A percentile compares a stretch with the other conserved stretches of the same genome.
Conservation (phyloP, 768 basidiomycete genomes). For the Mycena latifolia region DNA sequence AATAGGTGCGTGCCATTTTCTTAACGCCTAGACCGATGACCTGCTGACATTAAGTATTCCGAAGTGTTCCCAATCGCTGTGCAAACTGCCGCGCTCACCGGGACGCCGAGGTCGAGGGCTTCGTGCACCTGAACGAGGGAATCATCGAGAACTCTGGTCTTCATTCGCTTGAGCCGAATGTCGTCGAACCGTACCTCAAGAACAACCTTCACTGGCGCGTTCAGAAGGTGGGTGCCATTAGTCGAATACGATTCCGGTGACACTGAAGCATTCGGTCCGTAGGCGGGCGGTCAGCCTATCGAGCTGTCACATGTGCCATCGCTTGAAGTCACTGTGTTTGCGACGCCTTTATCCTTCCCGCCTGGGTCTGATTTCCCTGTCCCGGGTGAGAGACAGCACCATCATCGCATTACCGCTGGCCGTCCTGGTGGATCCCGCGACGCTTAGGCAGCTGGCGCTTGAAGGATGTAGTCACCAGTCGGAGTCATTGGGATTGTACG, state of each 20-base stretch:
- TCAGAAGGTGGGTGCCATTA: constrained; percentile 47
- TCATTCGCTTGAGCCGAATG: constrained; percentile 50
- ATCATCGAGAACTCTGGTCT: constrained; percentile 46
- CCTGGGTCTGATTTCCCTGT: constrained; percentile 42
- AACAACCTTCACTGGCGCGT: constrained; percentile 57
- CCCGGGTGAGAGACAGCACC: constrained; percentile 31
- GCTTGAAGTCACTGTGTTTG: constrained; percentile 44
- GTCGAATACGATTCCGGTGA: not conserved
- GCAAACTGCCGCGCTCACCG: constrained; percentile 52
- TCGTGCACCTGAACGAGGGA: constrained; percentile 56
- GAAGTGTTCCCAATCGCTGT: constrained; percentile 48
- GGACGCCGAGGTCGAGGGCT: no score
- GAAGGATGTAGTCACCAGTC: constrained; percentile 5
- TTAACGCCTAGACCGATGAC: no score
- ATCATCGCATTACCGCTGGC: constrained; percentile 33
- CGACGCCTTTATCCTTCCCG: constrained; percentile 45
- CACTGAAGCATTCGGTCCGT: not conserved
- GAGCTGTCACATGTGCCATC: constrained; percentile 36
- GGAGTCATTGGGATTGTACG: not conserved
- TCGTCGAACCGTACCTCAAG: constrained; percentile 56
- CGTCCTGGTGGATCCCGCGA: constrained; percentile 41
- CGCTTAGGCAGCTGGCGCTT: not conserved
- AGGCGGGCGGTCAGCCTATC: constrained; percentile 25
- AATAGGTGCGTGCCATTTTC: constrained; percentile 37
- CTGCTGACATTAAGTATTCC: not conserved